phyloP scores from a whole-genome alignment of 768 basidiomycete genomes.

The Kwoniella europaea region DNA sequence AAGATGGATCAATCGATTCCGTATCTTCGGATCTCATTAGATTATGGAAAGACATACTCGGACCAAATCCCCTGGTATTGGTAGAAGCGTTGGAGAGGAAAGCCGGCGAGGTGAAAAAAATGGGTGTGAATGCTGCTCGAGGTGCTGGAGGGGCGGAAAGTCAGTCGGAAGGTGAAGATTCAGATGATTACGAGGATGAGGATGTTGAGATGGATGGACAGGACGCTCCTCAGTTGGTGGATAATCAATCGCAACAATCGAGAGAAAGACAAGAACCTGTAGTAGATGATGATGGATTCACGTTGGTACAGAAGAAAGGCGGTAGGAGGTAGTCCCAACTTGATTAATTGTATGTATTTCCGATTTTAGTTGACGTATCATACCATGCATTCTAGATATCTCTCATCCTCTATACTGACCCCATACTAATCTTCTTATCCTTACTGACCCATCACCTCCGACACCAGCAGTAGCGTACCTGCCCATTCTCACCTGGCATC shows the following conservation, averaged over 20 bases:
- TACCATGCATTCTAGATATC: background rate
- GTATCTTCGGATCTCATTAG: slow-evolving; percentile 68
- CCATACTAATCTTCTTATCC: background rate
- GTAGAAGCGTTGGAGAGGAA: slow-evolving; percentile 68
- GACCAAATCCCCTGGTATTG: slow-evolving; percentile 60
- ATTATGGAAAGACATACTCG: slow-evolving; percentile 53
- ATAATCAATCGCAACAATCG: slow-evolving; percentile 39
- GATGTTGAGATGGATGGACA: slow-evolving; percentile 57
- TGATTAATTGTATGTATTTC: background rate
- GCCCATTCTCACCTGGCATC: slow-evolving; percentile 5
- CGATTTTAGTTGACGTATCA: background rate
- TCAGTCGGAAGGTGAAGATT: slow-evolving; percentile 21
- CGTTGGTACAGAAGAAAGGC: slow-evolving; percentile 65
- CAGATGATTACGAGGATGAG: slow-evolving; percentile 40
- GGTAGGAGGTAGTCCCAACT: slow-evolving; percentile 27
- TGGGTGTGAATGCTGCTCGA: slow-evolving; percentile 37
- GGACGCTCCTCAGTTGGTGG: slow-evolving; percentile 65
- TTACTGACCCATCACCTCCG: background rate
- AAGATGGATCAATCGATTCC: slow-evolving; percentile 78
- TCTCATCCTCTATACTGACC: background rate
- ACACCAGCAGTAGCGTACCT: background rate
- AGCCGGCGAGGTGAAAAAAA: slow-evolving; percentile 34
- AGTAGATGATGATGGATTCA: slow-evolving; percentile 92
- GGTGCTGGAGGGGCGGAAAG: slow-evolving; percentile 36
- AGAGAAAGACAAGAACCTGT: slow-evolving; percentile 67